phyloP scores from a whole-genome alignment of 345 rosid species.

The Firmiana major region DNA sequence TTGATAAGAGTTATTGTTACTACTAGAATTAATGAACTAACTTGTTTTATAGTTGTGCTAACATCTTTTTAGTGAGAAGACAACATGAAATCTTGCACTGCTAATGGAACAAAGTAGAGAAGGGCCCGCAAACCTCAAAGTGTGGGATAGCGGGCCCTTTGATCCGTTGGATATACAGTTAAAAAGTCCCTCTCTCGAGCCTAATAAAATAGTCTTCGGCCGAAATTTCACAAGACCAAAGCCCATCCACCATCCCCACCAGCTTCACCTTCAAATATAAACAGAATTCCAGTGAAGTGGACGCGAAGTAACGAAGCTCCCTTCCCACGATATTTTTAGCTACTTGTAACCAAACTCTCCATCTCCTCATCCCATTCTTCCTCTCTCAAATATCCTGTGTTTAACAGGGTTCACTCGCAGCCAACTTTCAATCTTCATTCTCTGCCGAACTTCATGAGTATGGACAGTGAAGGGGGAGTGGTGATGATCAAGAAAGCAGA shows the following conservation, averaged over 20 bases:
- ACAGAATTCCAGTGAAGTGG: conserved; percentile 21
- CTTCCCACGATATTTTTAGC: not conserved
- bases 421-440: not conserved
- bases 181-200: conserved; percentile 8
- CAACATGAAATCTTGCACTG: too few relatives aligned
- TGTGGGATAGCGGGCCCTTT: not conserved
- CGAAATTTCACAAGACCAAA: not conserved
- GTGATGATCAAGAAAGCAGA: conserved; percentile 50
- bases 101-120: too few relatives aligned
- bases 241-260: not conserved
- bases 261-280: not conserved
- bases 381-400: not conserved
- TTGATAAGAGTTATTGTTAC: too few relatives aligned
- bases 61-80: too few relatives aligned
- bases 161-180: not conserved
- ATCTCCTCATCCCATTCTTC: not conserved
- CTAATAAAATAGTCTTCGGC: not conserved
- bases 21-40: too few relatives aligned
- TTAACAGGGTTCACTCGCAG: not conserved
- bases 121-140: not conserved
- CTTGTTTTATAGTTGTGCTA: too few relatives aligned
- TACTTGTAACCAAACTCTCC: not conserved
- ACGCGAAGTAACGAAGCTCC: conserved; percentile 21
- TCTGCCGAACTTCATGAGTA: conserved; percentile 4
- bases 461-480: conserved; percentile 27